Conservation (phyloP, 176 grass and related monocot species). For the Neostapfia colusana region DNA sequence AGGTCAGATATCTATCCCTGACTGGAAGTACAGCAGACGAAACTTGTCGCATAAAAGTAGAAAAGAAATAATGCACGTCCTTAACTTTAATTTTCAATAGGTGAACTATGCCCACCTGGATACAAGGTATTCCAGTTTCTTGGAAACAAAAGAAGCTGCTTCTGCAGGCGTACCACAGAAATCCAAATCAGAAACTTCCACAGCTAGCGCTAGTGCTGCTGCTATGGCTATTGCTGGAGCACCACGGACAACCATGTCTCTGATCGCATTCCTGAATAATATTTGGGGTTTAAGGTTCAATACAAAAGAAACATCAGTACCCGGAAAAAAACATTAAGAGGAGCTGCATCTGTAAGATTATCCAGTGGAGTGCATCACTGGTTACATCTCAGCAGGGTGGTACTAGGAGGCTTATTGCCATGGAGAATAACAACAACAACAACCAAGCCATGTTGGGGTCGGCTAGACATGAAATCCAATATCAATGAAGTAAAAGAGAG, state of each 20-base stretch:
- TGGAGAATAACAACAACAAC: too few relatives aligned
- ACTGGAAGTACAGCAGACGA: constrained; percentile 12
- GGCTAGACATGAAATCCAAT: too few relatives aligned
- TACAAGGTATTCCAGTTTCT: constrained; percentile 93
- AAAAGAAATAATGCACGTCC: background rate
- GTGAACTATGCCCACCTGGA: constrained; percentile 60
- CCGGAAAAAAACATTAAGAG: background rate
- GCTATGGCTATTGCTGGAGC: constrained; percentile 94
- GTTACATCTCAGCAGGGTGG: background rate
- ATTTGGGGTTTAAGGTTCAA: constrained; percentile 8
- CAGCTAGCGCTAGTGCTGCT: constrained; percentile 69
- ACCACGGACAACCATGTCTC: constrained; percentile 92
- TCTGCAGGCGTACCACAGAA: constrained; percentile 60
- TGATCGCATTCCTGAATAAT: constrained; percentile 70
- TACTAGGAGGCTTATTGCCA: background rate
- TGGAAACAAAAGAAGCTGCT: constrained; percentile 67
- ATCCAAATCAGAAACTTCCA: constrained; percentile 63
- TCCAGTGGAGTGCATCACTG: background rate
- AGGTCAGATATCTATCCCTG: constrained; percentile 20
- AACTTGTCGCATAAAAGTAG: background rate
- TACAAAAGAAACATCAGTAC: constrained; percentile 9
- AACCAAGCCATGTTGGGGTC: too few relatives aligned
- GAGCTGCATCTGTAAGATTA: background rate
- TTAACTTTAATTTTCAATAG: background rate
- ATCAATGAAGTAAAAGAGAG: too few relatives aligned